Conservation (phyloP, 2,329 filamentous ascomycete genomes). For the Clarireedia homoeocarpa region DNA sequence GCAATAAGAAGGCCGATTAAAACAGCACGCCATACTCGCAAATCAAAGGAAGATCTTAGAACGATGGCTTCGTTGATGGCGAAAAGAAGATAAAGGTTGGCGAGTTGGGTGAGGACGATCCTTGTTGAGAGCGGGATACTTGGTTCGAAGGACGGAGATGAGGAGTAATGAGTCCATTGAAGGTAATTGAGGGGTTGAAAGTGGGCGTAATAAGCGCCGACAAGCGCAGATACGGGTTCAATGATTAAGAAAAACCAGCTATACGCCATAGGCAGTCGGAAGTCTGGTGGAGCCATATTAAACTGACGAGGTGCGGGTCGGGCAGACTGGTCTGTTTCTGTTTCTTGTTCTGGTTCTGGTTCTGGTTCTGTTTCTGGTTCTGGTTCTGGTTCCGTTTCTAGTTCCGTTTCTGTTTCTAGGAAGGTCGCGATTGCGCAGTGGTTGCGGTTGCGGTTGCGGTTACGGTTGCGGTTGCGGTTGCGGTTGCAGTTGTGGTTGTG, state of each 20-base stretch:
- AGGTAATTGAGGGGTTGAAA: constrained; percentile 51
- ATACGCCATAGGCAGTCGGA: constrained; percentile 53
- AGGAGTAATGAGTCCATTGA: constrained; percentile 46
- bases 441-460: too few species aligned
- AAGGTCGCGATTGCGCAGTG: too few species aligned
- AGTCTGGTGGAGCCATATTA: constrained; percentile 26
- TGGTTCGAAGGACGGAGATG: constrained; percentile 16
- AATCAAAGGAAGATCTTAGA: constrained; percentile 59
- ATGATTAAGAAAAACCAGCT: constrained; percentile 67
- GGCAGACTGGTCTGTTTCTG: neutral
- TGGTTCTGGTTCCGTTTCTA: too few species aligned
- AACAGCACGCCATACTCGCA: constrained; percentile 62
- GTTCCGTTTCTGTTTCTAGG: too few species aligned
- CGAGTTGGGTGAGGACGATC: constrained; percentile 65
- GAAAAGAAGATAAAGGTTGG: constrained; percentile 72
- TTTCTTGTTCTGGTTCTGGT: too few species aligned
- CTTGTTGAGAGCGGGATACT: constrained; percentile 50
- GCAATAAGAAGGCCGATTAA: constrained; percentile 61
- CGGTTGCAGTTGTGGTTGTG: too few species aligned
- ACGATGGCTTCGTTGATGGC: constrained; percentile 71
- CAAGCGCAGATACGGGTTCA: constrained; percentile 50
- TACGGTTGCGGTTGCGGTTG: too few species aligned
- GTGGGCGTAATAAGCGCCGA: constrained; percentile 45
- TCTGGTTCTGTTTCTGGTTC: too few species aligned
- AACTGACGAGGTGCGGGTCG: neutral